These are phyloP conservation scores for Dacryopinax spathularia DNA, from an alignment of 768 basidiomycete species.

Conservation along the genomic window DNA sequence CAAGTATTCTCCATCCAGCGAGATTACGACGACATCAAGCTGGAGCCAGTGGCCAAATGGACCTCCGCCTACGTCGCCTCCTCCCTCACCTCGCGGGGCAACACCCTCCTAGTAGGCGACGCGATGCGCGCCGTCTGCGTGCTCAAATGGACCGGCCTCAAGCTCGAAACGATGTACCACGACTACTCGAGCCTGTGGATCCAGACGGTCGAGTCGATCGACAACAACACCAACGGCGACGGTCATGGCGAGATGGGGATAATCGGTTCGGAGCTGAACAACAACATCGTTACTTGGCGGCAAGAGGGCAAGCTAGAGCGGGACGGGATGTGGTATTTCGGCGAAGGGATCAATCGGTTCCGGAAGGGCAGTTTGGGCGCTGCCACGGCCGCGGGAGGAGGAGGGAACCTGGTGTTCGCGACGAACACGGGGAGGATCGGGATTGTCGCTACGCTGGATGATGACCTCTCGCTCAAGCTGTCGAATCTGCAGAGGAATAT, in stretches of 20 bases:
- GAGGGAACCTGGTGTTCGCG: slow-evolving; percentile 56
- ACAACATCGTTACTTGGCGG: slow-evolving; percentile 53
- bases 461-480: slow-evolving; percentile 42
- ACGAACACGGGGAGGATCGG: slow-evolving; percentile 71
- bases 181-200: slow-evolving; percentile 71
- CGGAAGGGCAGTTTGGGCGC: slow-evolving; percentile 9
- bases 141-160: slow-evolving; percentile 35
- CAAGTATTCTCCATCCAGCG: not conserved
- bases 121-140: slow-evolving; percentile 65
- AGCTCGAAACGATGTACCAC: slow-evolving; percentile 43
- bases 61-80: slow-evolving; percentile 72
- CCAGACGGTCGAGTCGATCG: slow-evolving; percentile 44
- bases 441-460: slow-evolving; percentile 45
- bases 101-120: slow-evolving; percentile 59
- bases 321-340: slow-evolving; percentile 57
- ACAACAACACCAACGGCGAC: too few species aligned
- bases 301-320: slow-evolving; percentile 42
- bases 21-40: slow-evolving; percentile 19
- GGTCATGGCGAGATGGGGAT: slow-evolving; percentile 39
- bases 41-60: slow-evolving; percentile 45
- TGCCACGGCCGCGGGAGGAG: not conserved
- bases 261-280: slow-evolving; percentile 61
- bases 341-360: slow-evolving; percentile 66
- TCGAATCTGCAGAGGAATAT: slow-evolving; percentile 66
- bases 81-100: slow-evolving; percentile 41